Percentiles rank a stretch among this genome's conserved stretches.
These are phyloP conservation scores for Hyphopichia buzzinii DNA, from an alignment of 1,139 yeast species.

Conservation along the genomic window DNA sequence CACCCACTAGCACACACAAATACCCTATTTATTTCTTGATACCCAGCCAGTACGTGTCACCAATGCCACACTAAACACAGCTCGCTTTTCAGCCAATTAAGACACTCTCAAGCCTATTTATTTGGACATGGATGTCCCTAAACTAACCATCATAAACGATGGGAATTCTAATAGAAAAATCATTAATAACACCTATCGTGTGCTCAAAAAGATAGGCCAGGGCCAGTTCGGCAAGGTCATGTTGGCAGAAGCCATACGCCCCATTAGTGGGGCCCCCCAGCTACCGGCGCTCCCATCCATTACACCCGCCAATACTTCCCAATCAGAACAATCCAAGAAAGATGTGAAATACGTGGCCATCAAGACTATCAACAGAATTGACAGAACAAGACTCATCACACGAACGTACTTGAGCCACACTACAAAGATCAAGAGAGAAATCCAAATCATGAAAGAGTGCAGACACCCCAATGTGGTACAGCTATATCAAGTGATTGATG, in stretches of 20 bases:
- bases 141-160: conserved; percentile 32
- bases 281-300: background rate
- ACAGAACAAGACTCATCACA: conserved; percentile 39
- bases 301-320: background rate
- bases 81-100: too few species aligned
- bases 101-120: too few species aligned
- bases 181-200: conserved; percentile 33
- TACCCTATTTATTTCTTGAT: too few species aligned
- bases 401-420: conserved; percentile 40
- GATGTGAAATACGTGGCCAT: conserved; percentile 34
- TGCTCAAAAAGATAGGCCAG: conserved; percentile 41
- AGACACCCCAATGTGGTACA: conserved; percentile 52
- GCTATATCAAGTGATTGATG: conserved; percentile 47
- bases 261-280: background rate
- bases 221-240: conserved; percentile 48
- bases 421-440: conserved; percentile 47
- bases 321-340: background rate
- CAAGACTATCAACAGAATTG: conserved; percentile 45
- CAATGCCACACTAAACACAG: too few species aligned
- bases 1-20: too few species aligned
- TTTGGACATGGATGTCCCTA: conserved; percentile 25
- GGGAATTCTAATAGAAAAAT: conserved; percentile 28
- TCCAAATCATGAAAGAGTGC: conserved; percentile 51
- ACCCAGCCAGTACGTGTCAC: too few species aligned
- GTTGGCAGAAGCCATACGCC: conserved; percentile 25